A percentile compares a stretch with the other conserved stretches of the same genome.
Evolutionary conservation across 2,329 filamentous ascomycete genomes (phyloP).

Genomic region (Emmonsia crescens): DNA sequence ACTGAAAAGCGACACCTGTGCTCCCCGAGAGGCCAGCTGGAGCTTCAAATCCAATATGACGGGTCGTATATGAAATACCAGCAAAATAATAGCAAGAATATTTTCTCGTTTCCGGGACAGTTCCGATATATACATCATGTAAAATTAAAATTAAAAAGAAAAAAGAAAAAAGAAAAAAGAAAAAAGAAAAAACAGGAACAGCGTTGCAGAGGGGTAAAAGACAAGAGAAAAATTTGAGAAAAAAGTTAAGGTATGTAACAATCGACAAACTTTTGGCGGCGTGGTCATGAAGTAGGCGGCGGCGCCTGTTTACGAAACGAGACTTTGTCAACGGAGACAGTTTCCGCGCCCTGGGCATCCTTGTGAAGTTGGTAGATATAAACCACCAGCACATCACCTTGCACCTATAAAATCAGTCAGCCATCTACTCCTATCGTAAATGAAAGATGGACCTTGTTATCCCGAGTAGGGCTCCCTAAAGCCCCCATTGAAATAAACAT

Average conservation of each 20-base stretch:
- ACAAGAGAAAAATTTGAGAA: background rate
- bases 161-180: background rate
- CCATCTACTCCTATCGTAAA: background rate
- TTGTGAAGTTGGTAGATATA: slow-evolving; percentile 86
- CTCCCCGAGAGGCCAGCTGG: background rate
- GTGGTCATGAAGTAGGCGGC: slow-evolving; percentile 38
- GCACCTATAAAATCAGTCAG: slow-evolving; percentile 50
- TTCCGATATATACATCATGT: background rate
- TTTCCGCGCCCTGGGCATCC: slow-evolving; percentile 65
- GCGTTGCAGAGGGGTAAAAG: background rate
- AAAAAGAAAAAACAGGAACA: background rate
- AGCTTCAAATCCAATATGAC: too few relatives aligned
- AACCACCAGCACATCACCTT: slow-evolving; percentile 88
- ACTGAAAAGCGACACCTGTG: background rate
- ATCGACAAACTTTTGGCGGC: background rate
- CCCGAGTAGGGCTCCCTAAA: too few relatives aligned
- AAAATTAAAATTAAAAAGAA: background rate
- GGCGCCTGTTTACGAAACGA: slow-evolving; percentile 70
- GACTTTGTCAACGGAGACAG: slow-evolving; percentile 74
- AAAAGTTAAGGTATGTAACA: background rate
- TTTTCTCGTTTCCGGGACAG: background rate
- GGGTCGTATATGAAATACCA: background rate
- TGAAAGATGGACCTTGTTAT: background rate
- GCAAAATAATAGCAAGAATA: background rate
- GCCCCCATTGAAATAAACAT: too few relatives aligned